These are phyloP conservation scores for Argentina anserina DNA, from an alignment of 306 rosid genomes.

Conservation along the genomic window DNA sequence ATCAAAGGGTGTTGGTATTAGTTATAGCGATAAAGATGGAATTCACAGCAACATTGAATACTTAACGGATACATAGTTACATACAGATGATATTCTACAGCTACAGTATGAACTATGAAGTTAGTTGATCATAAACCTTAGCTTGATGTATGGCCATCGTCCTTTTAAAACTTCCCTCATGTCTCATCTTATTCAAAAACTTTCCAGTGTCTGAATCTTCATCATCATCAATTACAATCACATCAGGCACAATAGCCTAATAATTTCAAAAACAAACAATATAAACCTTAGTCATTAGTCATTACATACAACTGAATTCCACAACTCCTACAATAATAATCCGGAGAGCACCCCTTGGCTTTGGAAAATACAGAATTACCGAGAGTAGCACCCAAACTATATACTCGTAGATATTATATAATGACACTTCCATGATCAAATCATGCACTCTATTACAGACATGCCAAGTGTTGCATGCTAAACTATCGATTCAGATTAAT, in stretches of 20 bases:
- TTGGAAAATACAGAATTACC: background rate
- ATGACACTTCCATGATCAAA: background rate
- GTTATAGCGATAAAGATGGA: conserved; percentile 1
- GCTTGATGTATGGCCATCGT: conserved; percentile 43
- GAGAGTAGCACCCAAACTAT: background rate
- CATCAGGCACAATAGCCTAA: conserved; percentile 43
- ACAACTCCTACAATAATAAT: background rate
- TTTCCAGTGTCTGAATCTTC: conserved; percentile 27
- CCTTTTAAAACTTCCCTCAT: conserved; percentile 39
- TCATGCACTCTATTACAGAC: background rate
- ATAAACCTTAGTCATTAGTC: background rate
- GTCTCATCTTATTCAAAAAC: conserved; percentile 34
- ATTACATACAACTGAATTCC: background rate
- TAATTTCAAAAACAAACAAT: conserved; percentile 2
- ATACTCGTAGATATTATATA: background rate
- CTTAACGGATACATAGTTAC: background rate
- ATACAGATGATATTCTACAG: background rate
- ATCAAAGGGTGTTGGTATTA: conserved; percentile 4
- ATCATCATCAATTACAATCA: conserved; percentile 36
- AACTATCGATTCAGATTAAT: background rate
- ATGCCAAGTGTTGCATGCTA: background rate
- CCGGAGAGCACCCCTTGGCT: no score
- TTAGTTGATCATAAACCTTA: conserved; percentile 41
- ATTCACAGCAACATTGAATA: conserved; percentile 1
- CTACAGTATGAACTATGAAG: conserved; percentile 5